phyloP scores from a whole-genome alignment of 192 early-diverging fungal species.

The Linderina pennispora region DNA sequence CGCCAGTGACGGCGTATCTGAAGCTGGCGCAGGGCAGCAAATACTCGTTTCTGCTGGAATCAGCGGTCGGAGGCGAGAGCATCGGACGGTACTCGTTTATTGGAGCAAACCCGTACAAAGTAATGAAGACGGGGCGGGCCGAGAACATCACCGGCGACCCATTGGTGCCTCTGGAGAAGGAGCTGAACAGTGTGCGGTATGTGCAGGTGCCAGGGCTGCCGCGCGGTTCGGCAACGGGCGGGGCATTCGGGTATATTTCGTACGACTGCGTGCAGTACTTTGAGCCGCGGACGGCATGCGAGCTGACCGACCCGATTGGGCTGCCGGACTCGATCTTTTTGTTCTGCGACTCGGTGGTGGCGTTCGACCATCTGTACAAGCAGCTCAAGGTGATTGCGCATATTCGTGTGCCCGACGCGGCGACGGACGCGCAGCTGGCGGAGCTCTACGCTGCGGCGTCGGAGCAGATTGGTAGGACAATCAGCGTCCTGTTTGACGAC shows the following conservation, averaged over 20 bases:
- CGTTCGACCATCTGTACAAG: conserved; percentile 94
- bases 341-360: conserved; percentile 91
- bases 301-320: conserved; percentile 76
- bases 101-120: conserved; percentile 89
- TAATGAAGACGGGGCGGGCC: conserved; percentile 67
- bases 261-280: conserved; percentile 98
- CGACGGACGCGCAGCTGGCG: conserved; percentile 50
- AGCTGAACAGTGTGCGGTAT: conserved; percentile 69
- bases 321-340: conserved; percentile 93
- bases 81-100: conserved; percentile 96
- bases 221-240: conserved; percentile 56
- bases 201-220: conserved; percentile 80
- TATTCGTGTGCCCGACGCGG: conserved; percentile 57
- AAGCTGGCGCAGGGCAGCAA: conserved; percentile 70
- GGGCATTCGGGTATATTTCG: conserved; percentile 94
- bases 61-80: conserved; percentile 88
- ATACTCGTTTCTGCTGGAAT: conserved; percentile 95
- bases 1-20: conserved; percentile 95
- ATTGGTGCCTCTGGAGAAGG: conserved; percentile 75
- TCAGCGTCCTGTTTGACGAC: conserved; percentile 65
- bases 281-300: conserved; percentile 84
- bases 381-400: conserved; percentile 90
- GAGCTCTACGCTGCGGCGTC: conserved; percentile 65
- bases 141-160: conserved; percentile 80
- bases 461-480: conserved; percentile 60